phyloP scores from a whole-genome alignment of 2,329 filamentous ascomycete species.

The Sphaerulina musiva region DNA sequence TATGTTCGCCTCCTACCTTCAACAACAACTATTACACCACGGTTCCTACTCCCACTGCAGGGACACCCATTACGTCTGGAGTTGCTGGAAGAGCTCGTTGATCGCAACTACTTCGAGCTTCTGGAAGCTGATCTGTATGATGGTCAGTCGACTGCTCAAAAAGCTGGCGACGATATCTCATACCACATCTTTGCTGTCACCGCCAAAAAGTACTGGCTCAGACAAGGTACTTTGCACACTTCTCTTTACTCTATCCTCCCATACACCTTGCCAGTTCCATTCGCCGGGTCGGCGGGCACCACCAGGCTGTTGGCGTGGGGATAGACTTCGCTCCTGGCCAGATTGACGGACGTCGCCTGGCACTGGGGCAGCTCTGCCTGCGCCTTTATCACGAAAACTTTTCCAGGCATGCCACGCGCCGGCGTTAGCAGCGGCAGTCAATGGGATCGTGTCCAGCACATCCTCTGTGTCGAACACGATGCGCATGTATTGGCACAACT shows the following conservation, averaged over 20 bases:
- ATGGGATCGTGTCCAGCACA: constrained; percentile 69
- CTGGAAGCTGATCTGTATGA: constrained; percentile 28
- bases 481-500: constrained; percentile 73
- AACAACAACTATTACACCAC: neutral
- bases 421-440: constrained; percentile 79
- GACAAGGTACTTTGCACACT: constrained; percentile 70
- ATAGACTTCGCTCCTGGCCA: constrained; percentile 19
- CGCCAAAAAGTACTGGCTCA: constrained; percentile 72
- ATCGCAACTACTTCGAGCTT: constrained; percentile 26
- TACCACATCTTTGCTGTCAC: constrained; percentile 65
- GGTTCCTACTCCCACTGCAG: neutral
- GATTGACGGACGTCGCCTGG: constrained; percentile 9
- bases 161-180: constrained; percentile 29
- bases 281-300: constrained; percentile 62
- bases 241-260: constrained; percentile 80
- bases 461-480: constrained; percentile 72
- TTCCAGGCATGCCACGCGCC: constrained; percentile 94
- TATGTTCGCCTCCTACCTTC: neutral
- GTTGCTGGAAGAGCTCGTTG: constrained; percentile 13
- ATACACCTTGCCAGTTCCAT: constrained; percentile 98
- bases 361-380: constrained; percentile 14
- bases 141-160: neutral
- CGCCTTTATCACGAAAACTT: constrained; percentile 53
- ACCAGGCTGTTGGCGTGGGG: constrained; percentile 33
- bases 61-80: neutral